Conservation (phyloP, 768 basidiomycete genomes). For the Sarcodon sp. region DNA sequence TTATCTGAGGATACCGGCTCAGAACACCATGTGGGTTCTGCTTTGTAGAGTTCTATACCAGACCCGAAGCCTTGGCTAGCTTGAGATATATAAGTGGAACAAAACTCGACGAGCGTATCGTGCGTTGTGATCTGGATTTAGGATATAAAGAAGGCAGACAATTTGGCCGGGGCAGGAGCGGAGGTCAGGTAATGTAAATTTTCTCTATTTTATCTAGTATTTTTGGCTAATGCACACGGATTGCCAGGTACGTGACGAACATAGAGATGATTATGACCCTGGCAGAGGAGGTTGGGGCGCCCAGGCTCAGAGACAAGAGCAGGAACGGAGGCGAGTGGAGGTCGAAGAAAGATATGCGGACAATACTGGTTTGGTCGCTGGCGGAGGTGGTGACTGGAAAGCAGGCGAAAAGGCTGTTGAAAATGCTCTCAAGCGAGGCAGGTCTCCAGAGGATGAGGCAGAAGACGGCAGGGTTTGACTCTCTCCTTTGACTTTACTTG, state of each 20-base stretch:
- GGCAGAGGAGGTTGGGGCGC: constrained; percentile 95
- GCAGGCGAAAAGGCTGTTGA: constrained; percentile 35
- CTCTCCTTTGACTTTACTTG: constrained; percentile 2
- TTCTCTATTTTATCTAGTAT: neutral
- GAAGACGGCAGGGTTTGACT: constrained; percentile 32
- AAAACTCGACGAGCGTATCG: constrained; percentile 96
- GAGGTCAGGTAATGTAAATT: constrained; percentile 55
- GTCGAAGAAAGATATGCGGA: constrained; percentile 84
- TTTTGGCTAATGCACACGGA: neutral
- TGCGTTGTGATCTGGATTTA: constrained; percentile 93
- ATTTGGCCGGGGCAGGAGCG: constrained; percentile 94
- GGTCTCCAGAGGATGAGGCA: constrained; percentile 71
- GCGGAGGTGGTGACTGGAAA: constrained; percentile 83
- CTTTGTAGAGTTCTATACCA: constrained; percentile 94
- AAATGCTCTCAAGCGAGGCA: constrained; percentile 47
- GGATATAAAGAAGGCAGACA: constrained; percentile 96
- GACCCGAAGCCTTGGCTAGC: constrained; percentile 83
- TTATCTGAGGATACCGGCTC: constrained; percentile 4
- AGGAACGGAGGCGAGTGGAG: constrained; percentile 57
- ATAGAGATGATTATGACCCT: constrained; percentile 92
- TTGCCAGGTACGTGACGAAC: constrained; percentile 74
- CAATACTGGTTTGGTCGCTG: constrained; percentile 66
- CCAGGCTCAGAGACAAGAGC: constrained; percentile 61
- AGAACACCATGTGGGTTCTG: constrained; percentile 93
- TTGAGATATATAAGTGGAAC: constrained; percentile 96